Evolutionary conservation across 306 rosid species (phyloP).

Genomic region (Cicer yamashitae): DNA sequence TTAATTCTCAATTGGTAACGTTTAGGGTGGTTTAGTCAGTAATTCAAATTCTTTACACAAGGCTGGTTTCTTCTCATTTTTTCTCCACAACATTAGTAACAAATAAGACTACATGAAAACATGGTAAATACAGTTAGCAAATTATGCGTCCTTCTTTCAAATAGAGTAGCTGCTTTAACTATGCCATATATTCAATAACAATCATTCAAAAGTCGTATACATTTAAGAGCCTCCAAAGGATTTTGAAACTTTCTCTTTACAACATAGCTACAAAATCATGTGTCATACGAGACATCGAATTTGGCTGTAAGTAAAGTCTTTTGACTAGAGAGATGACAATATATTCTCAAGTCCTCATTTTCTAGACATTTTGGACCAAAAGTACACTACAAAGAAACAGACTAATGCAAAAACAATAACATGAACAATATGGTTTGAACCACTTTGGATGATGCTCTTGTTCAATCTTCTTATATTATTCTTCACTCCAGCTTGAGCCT

Average conservation of each 20-base stretch:
- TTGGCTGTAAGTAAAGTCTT: slow-evolving; percentile 11
- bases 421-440: slow-evolving; percentile 78
- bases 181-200: slow-evolving; percentile 9
- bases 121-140: background rate
- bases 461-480: slow-evolving; percentile 88
- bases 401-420: slow-evolving; percentile 71
- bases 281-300: background rate
- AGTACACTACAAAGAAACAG: slow-evolving; percentile 70
- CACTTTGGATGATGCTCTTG: slow-evolving; percentile 77
- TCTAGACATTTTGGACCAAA: slow-evolving; percentile 79
- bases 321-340: slow-evolving; percentile 23
- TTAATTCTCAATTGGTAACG: too few relatives aligned
- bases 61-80: background rate
- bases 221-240: slow-evolving; percentile 22
- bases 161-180: slow-evolving; percentile 29
- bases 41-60: background rate
- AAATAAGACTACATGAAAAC: background rate
- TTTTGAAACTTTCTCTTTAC: slow-evolving; percentile 40
- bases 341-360: slow-evolving; percentile 48
- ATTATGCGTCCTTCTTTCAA: slow-evolving; percentile 15
- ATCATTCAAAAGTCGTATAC: slow-evolving; percentile 8
- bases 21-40: background rate
- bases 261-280: slow-evolving; percentile 36
- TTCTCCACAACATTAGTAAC: background rate
- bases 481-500: slow-evolving; percentile 94